Evolutionary conservation across 2,329 filamentous ascomycete species (phyloP), one percentile per base, ranked within the genome.

Genomic region (Fusarium lyarnte): DNA sequence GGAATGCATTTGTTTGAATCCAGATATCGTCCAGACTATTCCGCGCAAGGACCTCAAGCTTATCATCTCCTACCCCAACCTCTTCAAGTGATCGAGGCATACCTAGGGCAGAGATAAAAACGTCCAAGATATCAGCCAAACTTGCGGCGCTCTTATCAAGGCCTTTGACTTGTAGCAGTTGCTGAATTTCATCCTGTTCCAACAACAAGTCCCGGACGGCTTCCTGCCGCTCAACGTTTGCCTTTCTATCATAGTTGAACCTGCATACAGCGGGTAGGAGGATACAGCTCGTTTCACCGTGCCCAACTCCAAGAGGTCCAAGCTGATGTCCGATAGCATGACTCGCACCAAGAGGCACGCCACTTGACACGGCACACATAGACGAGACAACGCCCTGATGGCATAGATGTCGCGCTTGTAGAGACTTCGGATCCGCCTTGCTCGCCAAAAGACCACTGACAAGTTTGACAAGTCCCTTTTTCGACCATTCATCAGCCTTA

Each of bases 301-400:
- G 88, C 0, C 86, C 85, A 5, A 90, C 88, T 0, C 88, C 88
- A 6, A 88, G 76, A 0, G 88, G 87, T 0, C 86, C 86, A 1
- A 88, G 81, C 74, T 86, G 85, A 74, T 88, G 86, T 8, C 85
- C 85, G 64, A 88, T 87, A 1, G 84, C 86, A 71, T 88, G 85
- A 69, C 85, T 85, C 8, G 83, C 84, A 3, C 84, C 86, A 38
- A 87, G 69, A n/a, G 84, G 79, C 61, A 84, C 63, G 83, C 83
- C 70, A 19, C 72, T 74, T 19, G 82, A 82, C 41, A 78, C 78
- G 12, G 86, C 84, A 5, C 79, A 79, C 85, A 90, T 89, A 4
- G 87, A 86, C 63, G 87, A 83, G 6, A 86, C 81, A 6, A 87
- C 86, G 0, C 87, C 87, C 38, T 87, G 72, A 67, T 87, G 85